These are phyloP conservation scores for Leersia perrieri DNA, from an alignment of 176 grass and related monocot species.

Conservation along the genomic window DNA sequence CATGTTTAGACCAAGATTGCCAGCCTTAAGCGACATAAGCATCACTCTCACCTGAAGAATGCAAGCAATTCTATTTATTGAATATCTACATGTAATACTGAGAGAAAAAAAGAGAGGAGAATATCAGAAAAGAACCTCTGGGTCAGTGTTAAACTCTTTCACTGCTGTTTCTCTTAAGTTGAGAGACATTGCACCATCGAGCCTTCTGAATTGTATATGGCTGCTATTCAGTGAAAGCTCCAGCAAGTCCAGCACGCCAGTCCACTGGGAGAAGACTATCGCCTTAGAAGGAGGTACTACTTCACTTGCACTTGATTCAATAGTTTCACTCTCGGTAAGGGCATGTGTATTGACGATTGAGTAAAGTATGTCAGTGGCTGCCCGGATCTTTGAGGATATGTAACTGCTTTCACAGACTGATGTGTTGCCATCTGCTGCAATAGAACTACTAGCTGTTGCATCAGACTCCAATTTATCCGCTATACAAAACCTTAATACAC, in stretches of 20 bases:
- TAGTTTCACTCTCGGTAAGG: background rate
- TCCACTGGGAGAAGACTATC: slow-evolving; percentile 95
- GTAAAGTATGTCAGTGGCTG: slow-evolving; percentile 52
- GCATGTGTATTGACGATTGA: slow-evolving; percentile 29
- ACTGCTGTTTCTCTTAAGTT: slow-evolving; percentile 56
- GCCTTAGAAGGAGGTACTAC: slow-evolving; percentile 53
- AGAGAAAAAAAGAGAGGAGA: background rate
- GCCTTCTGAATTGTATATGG: slow-evolving; percentile 68
- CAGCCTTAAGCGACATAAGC: slow-evolving; percentile 85
- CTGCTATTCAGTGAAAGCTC: slow-evolving; percentile 62
- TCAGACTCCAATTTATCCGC: slow-evolving; percentile 42
- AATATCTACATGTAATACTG: background rate
- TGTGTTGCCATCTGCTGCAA: slow-evolving; percentile 11
- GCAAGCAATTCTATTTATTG: background rate
- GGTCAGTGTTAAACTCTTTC: slow-evolving; percentile 72
- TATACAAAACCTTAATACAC: slow-evolving; percentile 49
- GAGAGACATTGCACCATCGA: slow-evolving; percentile 82
- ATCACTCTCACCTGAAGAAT: slow-evolving; percentile 73
- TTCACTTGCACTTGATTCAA: slow-evolving; percentile 22
- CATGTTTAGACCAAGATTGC: slow-evolving; percentile 85
- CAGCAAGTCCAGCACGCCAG: slow-evolving; percentile 84
- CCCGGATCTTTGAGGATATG: slow-evolving; percentile 76
- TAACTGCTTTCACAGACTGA: slow-evolving; percentile 65
- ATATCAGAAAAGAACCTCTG: slow-evolving; percentile 44
- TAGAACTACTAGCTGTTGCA: slow-evolving; percentile 30